Evolutionary conservation across 192 early-diverging fungal genomes (phyloP).

Genomic region (Coemansia sp.): DNA sequence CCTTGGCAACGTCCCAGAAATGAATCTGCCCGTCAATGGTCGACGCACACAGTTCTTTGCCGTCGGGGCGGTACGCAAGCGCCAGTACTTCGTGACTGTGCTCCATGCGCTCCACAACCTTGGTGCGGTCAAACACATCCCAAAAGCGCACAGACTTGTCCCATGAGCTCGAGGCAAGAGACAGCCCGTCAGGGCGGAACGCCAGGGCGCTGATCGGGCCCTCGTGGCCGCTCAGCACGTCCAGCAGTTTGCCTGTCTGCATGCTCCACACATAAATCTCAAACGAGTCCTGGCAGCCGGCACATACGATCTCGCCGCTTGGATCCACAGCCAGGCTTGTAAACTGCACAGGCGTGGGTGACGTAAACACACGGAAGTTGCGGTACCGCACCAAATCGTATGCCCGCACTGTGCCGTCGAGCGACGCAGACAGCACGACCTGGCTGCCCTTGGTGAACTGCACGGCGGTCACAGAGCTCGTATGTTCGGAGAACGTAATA

Average conservation of each 20-base stretch:
- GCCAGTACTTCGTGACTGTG: constrained; percentile 85
- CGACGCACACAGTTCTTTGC: constrained; percentile 79
- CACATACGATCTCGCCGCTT: constrained; percentile 95
- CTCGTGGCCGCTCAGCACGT: constrained; percentile 90
- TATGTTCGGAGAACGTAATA: constrained; percentile 95
- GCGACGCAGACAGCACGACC: constrained; percentile 88
- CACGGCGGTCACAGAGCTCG: constrained; percentile 73
- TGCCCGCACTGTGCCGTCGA: constrained; percentile 98
- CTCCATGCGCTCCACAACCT: constrained; percentile 72
- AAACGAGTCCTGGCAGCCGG: constrained; percentile 90
- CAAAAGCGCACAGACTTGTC: constrained; percentile 86
- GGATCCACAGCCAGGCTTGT: constrained; percentile 90
- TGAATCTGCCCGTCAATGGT: constrained; percentile 91
- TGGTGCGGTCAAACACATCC: constrained; percentile 90
- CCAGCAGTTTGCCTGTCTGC: constrained; percentile 96
- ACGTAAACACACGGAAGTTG: constrained; percentile 97
- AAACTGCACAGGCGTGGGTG: constrained; percentile 95
- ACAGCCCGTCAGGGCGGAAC: constrained; percentile 82
- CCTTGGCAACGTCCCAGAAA: constrained; percentile 89
- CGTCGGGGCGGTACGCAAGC: constrained; percentile 86
- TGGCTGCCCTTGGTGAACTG: constrained; percentile 90
- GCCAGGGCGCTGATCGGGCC: constrained; percentile 83
- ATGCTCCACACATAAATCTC: constrained; percentile 99
- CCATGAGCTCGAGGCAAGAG: constrained; percentile 89
- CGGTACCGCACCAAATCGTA: constrained; percentile 96